A percentile compares a stretch with the other conserved stretches of the same genome.
Conservation (phyloP, 495 filamentous ascomycete genomes). For the Daldinia caldariorum region DNA sequence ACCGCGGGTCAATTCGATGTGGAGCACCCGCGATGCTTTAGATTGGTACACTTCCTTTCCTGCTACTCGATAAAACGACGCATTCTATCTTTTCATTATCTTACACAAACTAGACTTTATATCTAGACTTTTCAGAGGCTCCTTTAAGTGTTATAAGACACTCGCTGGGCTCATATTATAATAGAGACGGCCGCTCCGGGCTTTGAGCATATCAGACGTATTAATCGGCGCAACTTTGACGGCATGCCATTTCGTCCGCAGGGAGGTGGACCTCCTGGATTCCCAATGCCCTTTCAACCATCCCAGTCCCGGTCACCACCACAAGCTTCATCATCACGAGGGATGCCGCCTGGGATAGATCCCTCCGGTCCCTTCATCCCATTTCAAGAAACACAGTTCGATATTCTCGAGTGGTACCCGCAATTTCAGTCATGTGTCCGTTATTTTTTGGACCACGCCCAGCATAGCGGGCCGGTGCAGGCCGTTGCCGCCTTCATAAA, state of each 20-base stretch:
- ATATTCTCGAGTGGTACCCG: slow-evolving; percentile 94
- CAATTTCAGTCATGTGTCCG: slow-evolving; percentile 90
- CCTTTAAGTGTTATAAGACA: slow-evolving; percentile 42
- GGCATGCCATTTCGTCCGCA: slow-evolving; percentile 43
- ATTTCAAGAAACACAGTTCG: slow-evolving; percentile 64
- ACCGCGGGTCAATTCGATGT: slow-evolving; percentile 39
- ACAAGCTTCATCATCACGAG: slow-evolving; percentile 36
- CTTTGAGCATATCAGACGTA: slow-evolving; percentile 19
- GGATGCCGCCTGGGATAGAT: slow-evolving; percentile 36
- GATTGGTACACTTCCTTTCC: slow-evolving; percentile 35
- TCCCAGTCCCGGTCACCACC: slow-evolving; percentile 40
- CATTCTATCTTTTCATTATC: slow-evolving; percentile 8
- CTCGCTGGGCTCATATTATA: slow-evolving; percentile 11
- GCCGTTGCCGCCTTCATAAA: slow-evolving; percentile 93
- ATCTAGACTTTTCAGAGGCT: slow-evolving; percentile 27
- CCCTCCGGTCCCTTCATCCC: slow-evolving; percentile 42
- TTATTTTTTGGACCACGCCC: slow-evolving; percentile 93
- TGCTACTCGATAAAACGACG: slow-evolving; percentile 23
- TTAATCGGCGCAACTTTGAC: slow-evolving; percentile 18
- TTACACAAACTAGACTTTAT: slow-evolving; percentile 24
- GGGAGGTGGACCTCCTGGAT: slow-evolving; percentile 35
- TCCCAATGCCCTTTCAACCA: slow-evolving; percentile 42
- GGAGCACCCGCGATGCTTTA: slow-evolving; percentile 39
- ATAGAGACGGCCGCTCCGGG: slow-evolving; percentile 15
- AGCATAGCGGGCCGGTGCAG: slow-evolving; percentile 83